phyloP scores from a whole-genome alignment of 345 rosid species.

The Hibiscus mutabilis region DNA sequence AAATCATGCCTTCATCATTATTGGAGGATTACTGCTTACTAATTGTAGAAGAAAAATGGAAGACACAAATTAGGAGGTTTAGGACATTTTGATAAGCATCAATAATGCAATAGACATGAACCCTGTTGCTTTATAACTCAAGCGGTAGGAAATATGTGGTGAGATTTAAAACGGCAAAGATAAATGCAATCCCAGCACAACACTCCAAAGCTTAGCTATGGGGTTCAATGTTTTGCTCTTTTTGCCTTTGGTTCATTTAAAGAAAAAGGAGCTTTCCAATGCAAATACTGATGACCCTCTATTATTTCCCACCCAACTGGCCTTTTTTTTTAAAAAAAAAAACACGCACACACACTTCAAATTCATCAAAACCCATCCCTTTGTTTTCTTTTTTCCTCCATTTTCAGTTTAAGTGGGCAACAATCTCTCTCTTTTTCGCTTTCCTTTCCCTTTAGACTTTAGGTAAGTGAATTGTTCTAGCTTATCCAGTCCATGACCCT shows the following conservation, averaged over 20 bases:
- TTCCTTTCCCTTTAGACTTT: neutral
- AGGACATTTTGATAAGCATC: neutral
- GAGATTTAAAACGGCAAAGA: neutral
- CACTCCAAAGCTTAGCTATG: neutral
- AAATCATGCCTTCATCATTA: too few species aligned
- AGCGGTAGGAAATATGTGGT: neutral
- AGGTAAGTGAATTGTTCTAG: neutral
- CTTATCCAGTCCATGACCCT: conserved; percentile 13
- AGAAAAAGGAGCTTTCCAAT: neutral
- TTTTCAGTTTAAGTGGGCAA: conserved; percentile 5
- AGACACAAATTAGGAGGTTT: too few species aligned
- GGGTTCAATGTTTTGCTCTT: neutral
- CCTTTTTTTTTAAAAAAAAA: neutral
- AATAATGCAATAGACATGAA: neutral
- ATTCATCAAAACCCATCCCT: neutral
- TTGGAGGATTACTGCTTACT: too few species aligned
- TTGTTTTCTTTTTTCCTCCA: neutral
- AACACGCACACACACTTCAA: too few species aligned
- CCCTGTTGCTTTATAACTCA: neutral
- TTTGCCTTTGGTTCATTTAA: neutral
- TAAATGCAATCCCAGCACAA: neutral
- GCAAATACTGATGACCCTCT: neutral
- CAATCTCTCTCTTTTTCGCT: neutral
- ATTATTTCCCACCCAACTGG: conserved; percentile 12
- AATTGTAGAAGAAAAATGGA: too few species aligned